Evolutionary conservation across 1,139 yeast genomes (phyloP).

Genomic region (Taphrina flavorubra): DNA sequence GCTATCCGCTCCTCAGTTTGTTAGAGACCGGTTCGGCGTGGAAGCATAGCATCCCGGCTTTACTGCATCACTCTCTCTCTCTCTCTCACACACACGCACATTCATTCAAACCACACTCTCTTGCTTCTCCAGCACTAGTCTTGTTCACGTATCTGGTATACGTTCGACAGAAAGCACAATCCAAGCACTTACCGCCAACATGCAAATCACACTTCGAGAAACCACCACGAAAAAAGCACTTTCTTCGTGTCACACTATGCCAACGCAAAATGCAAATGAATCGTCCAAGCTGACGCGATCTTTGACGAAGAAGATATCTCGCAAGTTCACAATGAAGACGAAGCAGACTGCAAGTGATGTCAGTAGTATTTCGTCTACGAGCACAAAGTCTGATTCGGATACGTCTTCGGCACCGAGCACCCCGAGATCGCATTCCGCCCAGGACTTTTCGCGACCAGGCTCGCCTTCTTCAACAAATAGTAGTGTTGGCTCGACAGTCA

Average conservation of each 20-base stretch:
- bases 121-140: not conserved
- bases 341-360: not conserved
- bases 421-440: slow-evolving; percentile 7
- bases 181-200: not conserved
- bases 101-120: not conserved
- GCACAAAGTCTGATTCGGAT: slow-evolving; percentile 9
- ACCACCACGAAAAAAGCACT: not conserved
- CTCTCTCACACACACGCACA: not conserved
- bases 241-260: not conserved
- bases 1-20: slow-evolving; percentile 10
- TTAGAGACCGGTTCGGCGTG: not conserved
- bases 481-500: not conserved
- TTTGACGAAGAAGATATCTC: slow-evolving; percentile 18
- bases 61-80: not conserved
- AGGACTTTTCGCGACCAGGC: not conserved
- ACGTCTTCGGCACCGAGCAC: slow-evolving; percentile 10
- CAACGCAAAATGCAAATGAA: not conserved
- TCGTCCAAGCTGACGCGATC: not conserved
- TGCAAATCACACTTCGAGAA: slow-evolving; percentile 10
- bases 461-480: not conserved
- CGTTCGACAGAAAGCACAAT: not conserved
- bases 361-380: not conserved
- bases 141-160: slow-evolving; percentile 2
- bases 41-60: not conserved
- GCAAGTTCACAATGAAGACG: slow-evolving; percentile 12